These are phyloP conservation scores for Aegilops umbellulata DNA, from an alignment of 176 grass and related monocot species.

Conservation along the genomic window DNA sequence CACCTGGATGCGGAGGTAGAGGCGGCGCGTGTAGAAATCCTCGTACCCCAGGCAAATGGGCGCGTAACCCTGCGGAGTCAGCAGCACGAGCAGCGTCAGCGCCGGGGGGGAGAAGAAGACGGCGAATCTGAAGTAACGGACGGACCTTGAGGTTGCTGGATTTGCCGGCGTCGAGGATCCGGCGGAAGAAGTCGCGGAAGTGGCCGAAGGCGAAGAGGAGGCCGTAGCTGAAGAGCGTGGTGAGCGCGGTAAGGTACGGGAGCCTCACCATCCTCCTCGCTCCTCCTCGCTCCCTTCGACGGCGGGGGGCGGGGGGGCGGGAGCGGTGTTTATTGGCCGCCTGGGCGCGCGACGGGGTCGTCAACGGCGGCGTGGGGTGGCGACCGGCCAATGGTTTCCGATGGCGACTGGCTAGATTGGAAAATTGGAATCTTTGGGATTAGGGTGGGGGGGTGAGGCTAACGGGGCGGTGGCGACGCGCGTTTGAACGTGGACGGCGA, in stretches of 20 bases:
- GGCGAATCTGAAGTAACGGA: background rate
- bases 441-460: background rate
- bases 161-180: slow-evolving; percentile 68
- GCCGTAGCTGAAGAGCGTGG: slow-evolving; percentile 86
- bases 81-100: background rate
- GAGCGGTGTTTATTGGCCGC: background rate
- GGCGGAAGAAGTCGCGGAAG: slow-evolving; percentile 74
- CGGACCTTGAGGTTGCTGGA: slow-evolving; percentile 68
- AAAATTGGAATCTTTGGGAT: background rate
- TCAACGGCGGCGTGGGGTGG: slow-evolving; percentile 4
- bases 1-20: slow-evolving; percentile 97
- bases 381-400: background rate
- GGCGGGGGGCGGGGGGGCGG: background rate
- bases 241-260: slow-evolving; percentile 66
- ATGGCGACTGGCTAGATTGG: background rate
- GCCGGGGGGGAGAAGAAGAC: background rate
- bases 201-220: slow-evolving; percentile 92
- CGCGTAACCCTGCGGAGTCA: slow-evolving; percentile 66
- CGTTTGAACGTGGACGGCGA: slow-evolving; percentile 8
- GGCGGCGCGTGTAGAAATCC: slow-evolving; percentile 93
- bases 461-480: background rate
- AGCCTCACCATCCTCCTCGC: slow-evolving; percentile 61
- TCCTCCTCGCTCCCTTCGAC: background rate
- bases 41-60: slow-evolving; percentile 88
- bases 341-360: background rate